phyloP scores from a whole-genome alignment of 2,329 filamentous ascomycete genomes.

The Xylariaceae sp. region DNA sequence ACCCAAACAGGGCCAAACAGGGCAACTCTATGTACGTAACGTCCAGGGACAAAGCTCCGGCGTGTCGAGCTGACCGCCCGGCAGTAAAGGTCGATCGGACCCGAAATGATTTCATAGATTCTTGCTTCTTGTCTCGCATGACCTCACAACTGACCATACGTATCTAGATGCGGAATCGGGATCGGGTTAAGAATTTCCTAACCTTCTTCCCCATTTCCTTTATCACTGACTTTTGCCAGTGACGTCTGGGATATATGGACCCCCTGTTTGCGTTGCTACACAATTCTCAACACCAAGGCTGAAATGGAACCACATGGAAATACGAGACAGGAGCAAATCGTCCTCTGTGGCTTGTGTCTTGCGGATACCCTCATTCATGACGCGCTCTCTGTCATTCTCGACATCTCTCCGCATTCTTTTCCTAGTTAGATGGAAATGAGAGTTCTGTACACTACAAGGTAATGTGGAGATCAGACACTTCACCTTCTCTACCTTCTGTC shows the following conservation, averaged over 20 bases:
- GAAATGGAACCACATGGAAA: not conserved
- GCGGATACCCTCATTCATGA: constrained; percentile 12
- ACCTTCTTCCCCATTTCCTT: not conserved
- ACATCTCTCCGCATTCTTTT: not conserved
- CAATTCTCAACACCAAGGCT: not conserved
- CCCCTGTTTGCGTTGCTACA: not conserved
- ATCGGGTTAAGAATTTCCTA: too few relatives aligned
- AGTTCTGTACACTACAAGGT: not conserved
- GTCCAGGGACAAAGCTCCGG: not conserved
- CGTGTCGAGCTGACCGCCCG: not conserved
- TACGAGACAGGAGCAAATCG: constrained; percentile 17
- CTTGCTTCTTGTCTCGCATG: constrained; percentile 11
- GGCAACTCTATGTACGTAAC: too few relatives aligned
- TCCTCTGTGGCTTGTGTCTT: constrained; percentile 11
- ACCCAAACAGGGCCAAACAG: too few relatives aligned
- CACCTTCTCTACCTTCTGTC: not conserved
- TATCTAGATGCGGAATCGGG: not conserved
- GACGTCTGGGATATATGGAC: not conserved
- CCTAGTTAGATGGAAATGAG: not conserved
- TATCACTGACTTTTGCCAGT: not conserved
- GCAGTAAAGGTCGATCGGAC: constrained; percentile 24
- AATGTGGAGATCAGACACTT: not conserved
- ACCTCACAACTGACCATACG: constrained; percentile 16
- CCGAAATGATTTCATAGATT: constrained; percentile 32
- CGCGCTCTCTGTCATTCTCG: constrained; percentile 9